A percentile compares a stretch with the other conserved stretches of the same genome.
Conservation (phyloP, 345 rosid genomes). For the Rubroshorea leprosula region DNA sequence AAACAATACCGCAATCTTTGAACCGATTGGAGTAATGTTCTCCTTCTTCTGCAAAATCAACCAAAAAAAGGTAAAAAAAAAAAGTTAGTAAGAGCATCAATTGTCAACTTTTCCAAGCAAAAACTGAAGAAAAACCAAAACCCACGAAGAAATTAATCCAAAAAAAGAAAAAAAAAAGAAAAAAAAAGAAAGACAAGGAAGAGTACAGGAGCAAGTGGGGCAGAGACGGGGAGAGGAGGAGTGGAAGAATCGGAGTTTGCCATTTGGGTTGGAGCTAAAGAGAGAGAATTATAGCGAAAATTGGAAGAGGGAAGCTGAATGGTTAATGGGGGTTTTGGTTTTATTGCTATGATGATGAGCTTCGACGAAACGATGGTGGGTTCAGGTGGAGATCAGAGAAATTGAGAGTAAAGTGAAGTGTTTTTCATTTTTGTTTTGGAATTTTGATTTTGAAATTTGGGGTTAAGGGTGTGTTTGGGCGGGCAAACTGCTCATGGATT, state of each 20-base stretch:
- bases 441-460: constrained; percentile 17
- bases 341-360: constrained; percentile 10
- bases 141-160: not conserved
- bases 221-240: constrained; percentile 34
- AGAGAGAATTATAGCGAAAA: not conserved
- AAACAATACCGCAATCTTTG: constrained; percentile 51
- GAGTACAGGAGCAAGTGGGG: constrained; percentile 39
- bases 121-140: not conserved
- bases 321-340: not conserved
- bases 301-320: not conserved
- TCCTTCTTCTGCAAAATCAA: constrained; percentile 61
- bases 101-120: not conserved
- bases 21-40: constrained; percentile 47
- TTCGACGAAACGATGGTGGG: not conserved
- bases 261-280: constrained; percentile 25
- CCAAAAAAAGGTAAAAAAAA: not conserved
- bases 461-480: constrained; percentile 15
- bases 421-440: not conserved
- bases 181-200: constrained; percentile 6
- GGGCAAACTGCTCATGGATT: constrained; percentile 11
- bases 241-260: constrained; percentile 55
- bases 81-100: not conserved
- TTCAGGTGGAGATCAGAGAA: not conserved
- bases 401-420: not conserved
- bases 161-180: not conserved